Evolutionary conservation across 495 filamentous ascomycete genomes (phyloP), one percentile per base, ranked within the genome.

Genomic region (Platismatia glauca): DNA sequence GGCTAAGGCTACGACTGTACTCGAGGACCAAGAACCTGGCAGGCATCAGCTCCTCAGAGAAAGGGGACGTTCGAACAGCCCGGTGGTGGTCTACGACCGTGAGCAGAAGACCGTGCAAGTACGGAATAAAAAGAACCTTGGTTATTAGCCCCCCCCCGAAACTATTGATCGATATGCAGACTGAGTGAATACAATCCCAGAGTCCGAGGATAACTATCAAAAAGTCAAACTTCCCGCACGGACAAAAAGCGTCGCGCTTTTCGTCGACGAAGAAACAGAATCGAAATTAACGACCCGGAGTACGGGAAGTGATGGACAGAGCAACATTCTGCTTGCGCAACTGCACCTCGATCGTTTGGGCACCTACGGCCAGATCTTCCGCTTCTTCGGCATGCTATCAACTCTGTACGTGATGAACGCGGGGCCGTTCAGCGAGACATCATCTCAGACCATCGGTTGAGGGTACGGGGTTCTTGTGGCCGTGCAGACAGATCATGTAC

Each of bases 261-360:
- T 61, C 24, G n/a, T 61, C 18, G 46, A 61, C 29, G n/a, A 3
- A 52, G 46, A 61, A 38, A 55, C 29, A 37, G 46, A 61, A 27
- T 61, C 59, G 15, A 9, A 61, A 20, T 7, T 38, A 2, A 61
- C 59, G 46, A 61, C 33, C 12, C 1, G 3, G 5, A 52, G 27
- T 4, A 37, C 16, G 31, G 29, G 50, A 15, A 1, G 0, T 6
- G 29, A 53, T 33, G 50, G 50, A 3, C 50, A 53, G 50, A 53
- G 29, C 7, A 53, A 53, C 3, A 16, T 53, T 20, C 1, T 33
- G 27, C 29, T 53, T 53, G 50, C 50, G 31, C 33, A n/a, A 39
- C 35, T 61, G 12, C 31, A 61, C 24, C 59, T 61, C 9, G 46
- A 61, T 37, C 41, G 41, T 16, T 37, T 61, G 9, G 48, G 35